phyloP scores from a whole-genome alignment of 2,329 filamentous ascomycete species.

The Talaromyces islandicus region DNA sequence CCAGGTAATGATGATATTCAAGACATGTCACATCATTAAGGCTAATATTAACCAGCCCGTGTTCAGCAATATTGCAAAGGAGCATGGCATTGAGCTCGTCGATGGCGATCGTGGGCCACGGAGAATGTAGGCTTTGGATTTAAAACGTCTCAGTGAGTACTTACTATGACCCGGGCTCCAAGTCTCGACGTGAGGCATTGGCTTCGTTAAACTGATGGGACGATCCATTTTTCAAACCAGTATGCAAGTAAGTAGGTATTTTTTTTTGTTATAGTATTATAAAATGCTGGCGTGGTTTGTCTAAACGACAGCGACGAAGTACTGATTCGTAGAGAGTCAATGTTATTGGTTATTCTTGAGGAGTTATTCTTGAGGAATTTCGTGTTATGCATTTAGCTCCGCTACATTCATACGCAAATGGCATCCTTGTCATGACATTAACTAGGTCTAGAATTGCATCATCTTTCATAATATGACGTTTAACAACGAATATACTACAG shows the following conservation, averaged over 20 bases:
- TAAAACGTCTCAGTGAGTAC: conserved; percentile 33
- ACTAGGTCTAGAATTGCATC: not conserved
- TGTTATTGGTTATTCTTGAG: not conserved
- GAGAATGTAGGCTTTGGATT: conserved; percentile 52
- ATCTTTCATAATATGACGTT: not conserved
- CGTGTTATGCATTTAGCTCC: not conserved
- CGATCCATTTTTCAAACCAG: not conserved
- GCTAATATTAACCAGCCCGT: conserved; percentile 16
- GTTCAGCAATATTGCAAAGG: conserved; percentile 24
- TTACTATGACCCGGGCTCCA: conserved; percentile 45
- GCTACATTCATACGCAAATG: not conserved
- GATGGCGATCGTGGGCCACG: conserved; percentile 43
- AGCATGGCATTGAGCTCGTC: conserved; percentile 25
- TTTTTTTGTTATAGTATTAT: not conserved
- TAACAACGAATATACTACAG: not conserved
- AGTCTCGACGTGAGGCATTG: not conserved
- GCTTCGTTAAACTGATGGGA: not conserved
- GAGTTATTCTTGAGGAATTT: not conserved
- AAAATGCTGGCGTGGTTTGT: no score
- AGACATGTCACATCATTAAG: conserved; percentile 14
- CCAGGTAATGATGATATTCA: not conserved
- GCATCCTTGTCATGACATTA: not conserved
- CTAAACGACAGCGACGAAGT: not conserved
- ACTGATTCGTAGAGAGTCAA: not conserved
- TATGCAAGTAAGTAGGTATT: not conserved